Base-by-base conservation (phyloP, 768 basidiomycete species). In the Neoboletus subvelutipes region DNA sequence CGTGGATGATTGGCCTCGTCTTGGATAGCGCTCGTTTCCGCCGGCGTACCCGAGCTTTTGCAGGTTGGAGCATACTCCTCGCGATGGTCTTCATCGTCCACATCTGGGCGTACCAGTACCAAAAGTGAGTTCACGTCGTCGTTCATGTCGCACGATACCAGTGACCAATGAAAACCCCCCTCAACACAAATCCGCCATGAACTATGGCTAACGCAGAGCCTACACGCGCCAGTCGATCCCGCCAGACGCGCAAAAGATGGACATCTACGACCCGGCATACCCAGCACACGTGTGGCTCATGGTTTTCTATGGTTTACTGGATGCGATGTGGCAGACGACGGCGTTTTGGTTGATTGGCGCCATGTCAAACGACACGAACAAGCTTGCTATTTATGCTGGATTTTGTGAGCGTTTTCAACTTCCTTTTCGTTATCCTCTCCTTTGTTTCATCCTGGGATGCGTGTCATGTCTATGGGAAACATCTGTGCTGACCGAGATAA, bases 331-430 rank as follows among this genome's bases (percentile, higher is more conserved):
- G 87, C 90, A 92, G 68, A 90, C 87, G 3, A 83, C 81, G 0
- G 81, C 81, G 10, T 89, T 90, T 68, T 90, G 87, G 87, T 76
- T 88, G 66, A 87, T 89, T 78, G 90, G 90, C 41, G 85, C 87
- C 10, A 88, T 93, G 85, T 88, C 87, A 22, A 90, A 92, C 58
- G 85, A 91, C 64, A 83, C 87, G 8, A 81, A 78, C 5, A 89
- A 88, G 67, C 80, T 93, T 20, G 90, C 90, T 0, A 80, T 90
- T 67, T 86, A 90, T 64, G 73, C 85, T 7, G 90, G 91, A 26
- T 87, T 92, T 64, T 91, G 88, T 91, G 67, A 59, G 86, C 76
- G 3, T 65, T 89, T 86, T 87, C 64, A 57, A 83, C 77, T 5
- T 54, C 10, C n/a, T n/a, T 22, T 20, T 15, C 9, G 12, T 53